Percentiles rank a stretch among this genome's conserved stretches.
Evolutionary conservation across 371 early-diverging fungal species (phyloP).

Genomic region (Mucor plumbeus): DNA sequence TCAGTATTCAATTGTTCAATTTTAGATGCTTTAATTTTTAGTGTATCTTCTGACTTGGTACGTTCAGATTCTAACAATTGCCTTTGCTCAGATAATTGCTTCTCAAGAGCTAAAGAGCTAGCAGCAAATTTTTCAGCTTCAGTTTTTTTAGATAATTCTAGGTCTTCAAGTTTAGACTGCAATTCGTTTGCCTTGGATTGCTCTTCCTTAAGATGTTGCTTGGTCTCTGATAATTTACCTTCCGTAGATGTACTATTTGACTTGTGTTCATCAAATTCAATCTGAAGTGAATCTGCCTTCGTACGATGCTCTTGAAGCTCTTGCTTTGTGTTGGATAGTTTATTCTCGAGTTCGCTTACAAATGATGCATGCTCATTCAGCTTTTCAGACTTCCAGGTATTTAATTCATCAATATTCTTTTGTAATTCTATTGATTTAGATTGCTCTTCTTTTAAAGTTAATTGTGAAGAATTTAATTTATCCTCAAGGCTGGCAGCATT

Average conservation of each 20-base stretch:
- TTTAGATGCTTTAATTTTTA: neutral
- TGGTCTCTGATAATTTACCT: neutral
- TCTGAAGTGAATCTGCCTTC: constrained; percentile 8
- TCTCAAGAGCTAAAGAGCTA: neutral
- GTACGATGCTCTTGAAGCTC: constrained; percentile 5
- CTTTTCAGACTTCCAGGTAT: neutral
- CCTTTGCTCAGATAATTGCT: neutral
- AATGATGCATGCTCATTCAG: neutral
- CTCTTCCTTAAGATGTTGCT: constrained; percentile 5
- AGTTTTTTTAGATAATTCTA: neutral
- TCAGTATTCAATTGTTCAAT: neutral
- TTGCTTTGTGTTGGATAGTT: neutral
- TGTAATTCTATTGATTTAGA: constrained; percentile 2
- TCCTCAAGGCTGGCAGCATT: neutral
- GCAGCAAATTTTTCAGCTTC: neutral
- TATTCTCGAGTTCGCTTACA: neutral
- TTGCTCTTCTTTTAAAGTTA: neutral
- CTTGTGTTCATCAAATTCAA: constrained; percentile 8
- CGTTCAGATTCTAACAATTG: constrained; percentile 10
- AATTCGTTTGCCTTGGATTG: constrained; percentile 10
- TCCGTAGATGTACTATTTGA: neutral
- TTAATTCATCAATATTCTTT: neutral
- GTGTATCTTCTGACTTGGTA: neutral
- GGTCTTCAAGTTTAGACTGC: neutral
- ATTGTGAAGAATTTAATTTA: neutral